Evolutionary conservation across 1,284 basidiomycete genomes (phyloP).

Genomic region (Sporisorium exsertum): DNA sequence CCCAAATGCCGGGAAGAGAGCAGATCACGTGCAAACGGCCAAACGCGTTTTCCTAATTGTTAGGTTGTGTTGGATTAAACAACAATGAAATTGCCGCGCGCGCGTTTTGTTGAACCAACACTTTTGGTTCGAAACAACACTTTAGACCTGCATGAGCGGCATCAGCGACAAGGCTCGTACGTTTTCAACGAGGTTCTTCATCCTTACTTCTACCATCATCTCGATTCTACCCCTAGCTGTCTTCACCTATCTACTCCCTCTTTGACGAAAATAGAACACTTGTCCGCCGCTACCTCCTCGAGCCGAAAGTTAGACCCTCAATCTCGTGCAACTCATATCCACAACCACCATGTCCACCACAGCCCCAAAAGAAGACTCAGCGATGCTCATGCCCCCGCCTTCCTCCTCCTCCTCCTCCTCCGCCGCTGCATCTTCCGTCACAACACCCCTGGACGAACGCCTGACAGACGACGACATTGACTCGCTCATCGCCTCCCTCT

Average conservation of each 20-base stretch:
- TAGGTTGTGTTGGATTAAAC: slow-evolving; percentile 11
- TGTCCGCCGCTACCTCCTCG: not conserved
- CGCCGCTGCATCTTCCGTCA: not conserved
- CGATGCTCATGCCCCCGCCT: slow-evolving; percentile 18
- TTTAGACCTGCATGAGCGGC: slow-evolving; percentile 15
- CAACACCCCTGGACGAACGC: slow-evolving; percentile 20
- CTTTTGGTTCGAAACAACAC: slow-evolving; percentile 39
- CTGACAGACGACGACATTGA: slow-evolving; percentile 50
- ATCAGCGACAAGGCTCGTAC: not conserved
- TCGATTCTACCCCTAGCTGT: not conserved
- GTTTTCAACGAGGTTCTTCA: not conserved
- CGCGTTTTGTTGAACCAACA: slow-evolving; percentile 31
- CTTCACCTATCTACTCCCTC: no score
- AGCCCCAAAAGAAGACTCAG: slow-evolving; percentile 12
- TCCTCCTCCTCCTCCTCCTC: not conserved
- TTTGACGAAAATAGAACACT: no score
- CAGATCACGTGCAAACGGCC: slow-evolving; percentile 5
- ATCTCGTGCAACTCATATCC: not conserved
- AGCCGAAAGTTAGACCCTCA: not conserved
- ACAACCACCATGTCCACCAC: slow-evolving; percentile 7
- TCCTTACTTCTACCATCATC: slow-evolving; percentile 6
- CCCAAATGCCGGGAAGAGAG: not conserved
- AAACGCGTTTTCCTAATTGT: slow-evolving; percentile 1
- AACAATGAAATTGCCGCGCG: not conserved
- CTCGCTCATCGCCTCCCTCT: slow-evolving; percentile 39